These are phyloP conservation scores for Xylaria hypoxylon DNA, from an alignment of 2,329 filamentous ascomycete genomes.

Conservation along the genomic window DNA sequence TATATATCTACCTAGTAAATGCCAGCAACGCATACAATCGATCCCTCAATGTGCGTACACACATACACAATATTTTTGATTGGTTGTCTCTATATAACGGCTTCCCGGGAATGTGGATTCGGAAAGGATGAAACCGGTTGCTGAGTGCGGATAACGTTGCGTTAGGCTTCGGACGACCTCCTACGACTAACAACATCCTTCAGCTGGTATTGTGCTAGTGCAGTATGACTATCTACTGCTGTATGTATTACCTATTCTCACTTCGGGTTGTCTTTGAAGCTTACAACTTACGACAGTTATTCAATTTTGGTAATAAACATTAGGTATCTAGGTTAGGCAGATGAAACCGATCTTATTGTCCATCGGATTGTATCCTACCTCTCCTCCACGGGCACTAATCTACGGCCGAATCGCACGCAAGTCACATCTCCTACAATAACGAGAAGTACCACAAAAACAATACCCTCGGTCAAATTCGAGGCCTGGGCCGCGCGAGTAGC, in stretches of 20 bases:
- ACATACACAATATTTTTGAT: constrained; percentile 6
- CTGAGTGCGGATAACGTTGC: constrained; percentile 25
- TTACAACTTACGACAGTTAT: too few species aligned
- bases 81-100: constrained; percentile 17
- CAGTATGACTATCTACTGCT: neutral
- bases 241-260: too few species aligned
- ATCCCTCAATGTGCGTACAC: neutral
- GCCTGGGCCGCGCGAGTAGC: constrained; percentile 9
- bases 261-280: too few species aligned
- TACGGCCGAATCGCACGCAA: neutral
- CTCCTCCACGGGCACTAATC: constrained; percentile 2
- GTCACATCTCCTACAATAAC: neutral
- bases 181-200: constrained; percentile 3
- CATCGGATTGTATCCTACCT: neutral
- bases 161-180: constrained; percentile 29
- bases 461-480: constrained; percentile 32
- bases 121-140: constrained; percentile 42
- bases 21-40: neutral
- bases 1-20: neutral
- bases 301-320: too few species aligned
- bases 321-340: neutral
- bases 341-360: neutral
- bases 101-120: constrained; percentile 39
- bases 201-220: neutral
- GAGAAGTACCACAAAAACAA: constrained; percentile 3